Base-by-base conservation (phyloP, 805 yeast species). In the Metschnikowia baotianmanensis region DNA sequence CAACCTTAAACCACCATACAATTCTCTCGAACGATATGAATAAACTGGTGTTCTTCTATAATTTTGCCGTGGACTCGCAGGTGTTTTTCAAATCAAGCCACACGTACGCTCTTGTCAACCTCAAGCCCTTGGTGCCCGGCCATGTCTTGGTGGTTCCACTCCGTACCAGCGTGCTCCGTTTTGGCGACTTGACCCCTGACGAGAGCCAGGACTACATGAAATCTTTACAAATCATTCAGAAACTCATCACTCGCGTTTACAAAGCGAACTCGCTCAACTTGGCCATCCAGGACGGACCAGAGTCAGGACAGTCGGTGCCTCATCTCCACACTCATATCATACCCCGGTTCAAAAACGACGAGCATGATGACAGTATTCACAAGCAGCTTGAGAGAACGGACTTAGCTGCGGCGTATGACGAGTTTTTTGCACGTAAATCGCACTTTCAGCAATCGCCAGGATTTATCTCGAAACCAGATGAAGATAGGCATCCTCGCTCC, bases 281-380 rank as follows among this genome's bases (percentile, higher is more conserved):
- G 28, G 91, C 97, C 9, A 87, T 95, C 44, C 99, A 93, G 60
- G 99, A 93, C 59, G 99, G 99, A 0, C 86, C 89, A 0, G 88
- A 88, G 36, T 91, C 97, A 1, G 99, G 99, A 3, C 99, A 93
- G 59, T 78, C 90, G n/a, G 82, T 93, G 2, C 96, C 97, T 5
- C 99, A 93, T 62, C 72, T 91, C 21, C 99, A 93, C 61, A 84
- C 96, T 16, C 99, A 93, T 59, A 65, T 93, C 15, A 89, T 93
- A 16, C 99, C 99, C 6, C 72, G 99, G 29, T 80, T 74, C 58
- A 71, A 68, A 36, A 67, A 68, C 4, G 82, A 84, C 53, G 65
- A 65, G 1, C 65, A 58, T 1, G 96, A 87, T 58, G 81, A 77
- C 28, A 42, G 38, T 26, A 74, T 93, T 22, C 88, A 93, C 59